Conservation (phyloP, 228 moss, liverwort and hornwort genomes). For the Sphagnum magellanicum region DNA sequence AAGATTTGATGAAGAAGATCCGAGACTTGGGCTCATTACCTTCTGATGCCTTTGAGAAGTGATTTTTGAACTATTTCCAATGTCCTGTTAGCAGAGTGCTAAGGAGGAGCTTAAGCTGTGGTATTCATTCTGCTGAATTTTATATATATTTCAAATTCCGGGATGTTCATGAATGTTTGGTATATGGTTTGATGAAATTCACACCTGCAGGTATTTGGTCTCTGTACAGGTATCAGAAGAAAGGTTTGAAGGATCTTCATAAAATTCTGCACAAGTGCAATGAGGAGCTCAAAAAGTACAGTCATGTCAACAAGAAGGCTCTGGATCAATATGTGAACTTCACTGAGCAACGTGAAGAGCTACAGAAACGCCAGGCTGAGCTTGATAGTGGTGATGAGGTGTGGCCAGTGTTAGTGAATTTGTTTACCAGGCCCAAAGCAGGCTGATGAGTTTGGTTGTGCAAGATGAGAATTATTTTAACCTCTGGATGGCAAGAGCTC, state of each 20-base stretch:
- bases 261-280: conserved; percentile 62
- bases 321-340: conserved; percentile 54
- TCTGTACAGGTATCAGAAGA: conserved; percentile 37
- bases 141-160: too few relatives aligned
- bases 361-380: conserved; percentile 44
- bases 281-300: conserved; percentile 48
- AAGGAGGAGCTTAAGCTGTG: too few relatives aligned
- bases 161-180: too few relatives aligned
- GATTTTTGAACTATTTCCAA: background rate
- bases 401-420: background rate
- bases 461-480: too few relatives aligned
- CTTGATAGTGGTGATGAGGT: conserved; percentile 57
- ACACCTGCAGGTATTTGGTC: background rate
- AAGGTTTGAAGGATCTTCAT: conserved; percentile 46
- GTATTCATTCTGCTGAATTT: too few relatives aligned
- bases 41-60: conserved; percentile 60
- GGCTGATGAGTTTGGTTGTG: too few relatives aligned
- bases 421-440: background rate
- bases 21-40: conserved; percentile 52
- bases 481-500: too few relatives aligned
- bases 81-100: too few relatives aligned
- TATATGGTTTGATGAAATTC: background rate
- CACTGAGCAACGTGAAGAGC: conserved; percentile 53
- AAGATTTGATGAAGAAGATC: conserved; percentile 58
- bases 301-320: conserved; percentile 57